A percentile compares a stretch with the other conserved stretches of the same genome.
Evolutionary conservation across 2,329 filamentous ascomycete genomes (phyloP).

Genomic region (Botrytis aclada): DNA sequence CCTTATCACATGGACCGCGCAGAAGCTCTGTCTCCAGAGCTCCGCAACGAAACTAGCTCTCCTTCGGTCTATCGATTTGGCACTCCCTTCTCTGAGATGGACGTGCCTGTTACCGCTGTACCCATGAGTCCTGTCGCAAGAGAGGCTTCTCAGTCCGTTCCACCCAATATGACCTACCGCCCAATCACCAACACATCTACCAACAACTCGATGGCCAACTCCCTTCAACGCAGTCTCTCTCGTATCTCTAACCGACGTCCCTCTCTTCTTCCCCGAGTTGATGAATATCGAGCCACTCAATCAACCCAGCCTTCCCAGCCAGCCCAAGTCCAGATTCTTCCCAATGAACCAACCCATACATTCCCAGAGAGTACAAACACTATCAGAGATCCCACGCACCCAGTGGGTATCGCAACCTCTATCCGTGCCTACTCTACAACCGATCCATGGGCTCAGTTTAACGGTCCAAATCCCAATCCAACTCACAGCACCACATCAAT

Average conservation of each 20-base stretch:
- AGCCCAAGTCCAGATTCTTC: background rate
- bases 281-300: slow-evolving; percentile 54
- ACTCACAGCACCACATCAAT: slow-evolving; percentile 30
- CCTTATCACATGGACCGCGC: slow-evolving; percentile 53
- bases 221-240: slow-evolving; percentile 32
- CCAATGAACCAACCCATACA: background rate
- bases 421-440: slow-evolving; percentile 17
- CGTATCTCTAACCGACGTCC: slow-evolving; percentile 61
- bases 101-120: slow-evolving; percentile 76
- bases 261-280: slow-evolving; percentile 67
- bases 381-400: background rate
- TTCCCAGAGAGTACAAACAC: background rate
- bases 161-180: slow-evolving; percentile 86
- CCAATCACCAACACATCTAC: slow-evolving; percentile 30
- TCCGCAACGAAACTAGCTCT: slow-evolving; percentile 48
- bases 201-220: slow-evolving; percentile 13
- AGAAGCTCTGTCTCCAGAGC: slow-evolving; percentile 52
- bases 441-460: slow-evolving; percentile 15
- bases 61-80: slow-evolving; percentile 70
- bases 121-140: slow-evolving; percentile 70
- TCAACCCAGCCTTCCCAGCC: background rate
- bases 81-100: slow-evolving; percentile 89
- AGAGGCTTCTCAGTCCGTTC: slow-evolving; percentile 83
- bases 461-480: slow-evolving; percentile 23
- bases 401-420: background rate